These are phyloP conservation scores for Pseudogymnoascus sp. DNA, from an alignment of 2,329 filamentous ascomycete species.

Conservation along the genomic window DNA sequence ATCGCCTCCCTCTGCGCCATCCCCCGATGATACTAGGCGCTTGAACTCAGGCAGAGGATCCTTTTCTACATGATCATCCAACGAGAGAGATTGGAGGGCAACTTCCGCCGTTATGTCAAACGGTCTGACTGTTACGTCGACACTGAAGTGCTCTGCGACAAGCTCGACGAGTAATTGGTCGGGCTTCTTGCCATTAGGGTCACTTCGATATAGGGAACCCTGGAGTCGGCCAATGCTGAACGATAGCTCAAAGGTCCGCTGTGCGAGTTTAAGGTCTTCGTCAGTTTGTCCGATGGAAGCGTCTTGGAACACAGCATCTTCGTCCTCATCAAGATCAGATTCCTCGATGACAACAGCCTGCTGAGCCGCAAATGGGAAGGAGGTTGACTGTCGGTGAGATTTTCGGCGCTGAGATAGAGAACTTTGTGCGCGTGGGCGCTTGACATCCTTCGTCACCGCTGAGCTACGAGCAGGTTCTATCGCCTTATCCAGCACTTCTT, in stretches of 20 bases:
- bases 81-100: slow-evolving; percentile 73
- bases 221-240: slow-evolving; percentile 93
- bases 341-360: slow-evolving; percentile 70
- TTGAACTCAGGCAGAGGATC: slow-evolving; percentile 86
- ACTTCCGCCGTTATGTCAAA: slow-evolving; percentile 94
- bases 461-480: neutral
- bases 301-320: slow-evolving; percentile 61
- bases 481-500: slow-evolving; percentile 24
- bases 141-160: slow-evolving; percentile 78
- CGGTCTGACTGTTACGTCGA: slow-evolving; percentile 80
- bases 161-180: slow-evolving; percentile 85
- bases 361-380: slow-evolving; percentile 65
- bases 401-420: slow-evolving; percentile 31
- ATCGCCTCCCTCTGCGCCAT: slow-evolving; percentile 63
- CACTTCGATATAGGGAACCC: slow-evolving; percentile 83
- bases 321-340: slow-evolving; percentile 45
- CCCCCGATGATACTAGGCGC: slow-evolving; percentile 85
- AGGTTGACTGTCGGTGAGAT: slow-evolving; percentile 55
- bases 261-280: slow-evolving; percentile 65
- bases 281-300: slow-evolving; percentile 47
- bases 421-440: slow-evolving; percentile 22
- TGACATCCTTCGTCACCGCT: slow-evolving; percentile 11
- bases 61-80: slow-evolving; percentile 91
- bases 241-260: slow-evolving; percentile 90
- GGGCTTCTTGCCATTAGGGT: slow-evolving; percentile 65